Base-by-base conservation (phyloP, 768 basidiomycete species). In the Tremella yokohamensis region DNA sequence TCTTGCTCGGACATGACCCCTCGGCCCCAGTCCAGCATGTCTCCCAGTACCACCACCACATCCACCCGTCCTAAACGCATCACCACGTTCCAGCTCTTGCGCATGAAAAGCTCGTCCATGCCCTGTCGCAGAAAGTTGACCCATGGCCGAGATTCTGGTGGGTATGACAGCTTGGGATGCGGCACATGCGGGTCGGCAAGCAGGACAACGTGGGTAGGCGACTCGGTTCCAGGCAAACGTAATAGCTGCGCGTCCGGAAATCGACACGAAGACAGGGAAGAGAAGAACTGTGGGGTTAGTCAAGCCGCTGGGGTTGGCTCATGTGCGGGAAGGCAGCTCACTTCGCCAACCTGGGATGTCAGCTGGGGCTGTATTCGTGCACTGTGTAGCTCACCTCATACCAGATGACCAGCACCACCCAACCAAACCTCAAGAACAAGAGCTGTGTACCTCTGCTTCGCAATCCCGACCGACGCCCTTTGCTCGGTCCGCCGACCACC, bases 11-110 rank as follows among this genome's bases (percentile, higher is more conserved):
- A 73, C 81, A 87, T 87, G 19, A 79, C 79, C 24, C 82, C 79
- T 53, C 89, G 80, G 0, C 90, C 91, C 54, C 83, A 84, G 66
- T 94, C 90, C 84, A 94, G 84, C 89, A 94, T 88, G 73, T 96
- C 91, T 38, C 93, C 93, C 19, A 92, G 79, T 62, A 94, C 87
- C 1, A 96, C 78, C 3, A 94, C 83, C 13, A 79, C 82, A 71
- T 94, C 84, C 7, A 91, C 87, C 22, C 76, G 70, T 24, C 75
- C 78, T 53, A 83, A 79, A 6, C 79, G 77, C 52, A 83, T 79
- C 2, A 84, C 84, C 8, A 81, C 84, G 55, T 82, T 81, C 92
- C 91, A 96, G 68, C 81, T 87, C 77, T 90, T 93, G 47, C 88
- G 83, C 57, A 94, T 79, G 72, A 90, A 89, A 60, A 88, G 79